Evolutionary conservation across 257 asterid genomes (phyloP).

Genomic region (Ilex asprella): DNA sequence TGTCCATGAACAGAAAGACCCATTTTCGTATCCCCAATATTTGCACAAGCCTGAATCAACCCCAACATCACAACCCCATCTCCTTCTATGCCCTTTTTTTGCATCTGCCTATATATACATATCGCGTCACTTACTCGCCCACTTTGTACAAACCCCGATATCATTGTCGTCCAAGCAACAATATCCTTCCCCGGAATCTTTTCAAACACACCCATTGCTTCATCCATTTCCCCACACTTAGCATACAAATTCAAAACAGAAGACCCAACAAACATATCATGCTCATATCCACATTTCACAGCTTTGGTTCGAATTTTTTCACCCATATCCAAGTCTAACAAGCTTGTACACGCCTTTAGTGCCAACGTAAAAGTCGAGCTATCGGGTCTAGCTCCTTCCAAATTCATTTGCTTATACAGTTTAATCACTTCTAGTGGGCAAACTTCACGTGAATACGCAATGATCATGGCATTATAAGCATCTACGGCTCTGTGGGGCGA

Average conservation of each 20-base stretch:
- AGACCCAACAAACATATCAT: slow-evolving; percentile 64
- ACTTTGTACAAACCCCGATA: slow-evolving; percentile 51
- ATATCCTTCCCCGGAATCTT: slow-evolving; percentile 48
- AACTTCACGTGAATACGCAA: slow-evolving; percentile 39
- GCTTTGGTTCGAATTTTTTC: slow-evolving; percentile 44
- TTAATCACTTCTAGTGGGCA: slow-evolving; percentile 28
- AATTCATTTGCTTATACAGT: slow-evolving; percentile 34
- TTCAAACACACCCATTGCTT: slow-evolving; percentile 48
- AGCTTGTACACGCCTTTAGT: slow-evolving; percentile 63
- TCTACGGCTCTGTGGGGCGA: slow-evolving; percentile 39
- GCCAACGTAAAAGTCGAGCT: slow-evolving; percentile 77
- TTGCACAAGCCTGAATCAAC: slow-evolving; percentile 55
- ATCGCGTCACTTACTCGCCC: slow-evolving; percentile 47
- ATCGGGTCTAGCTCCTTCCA: slow-evolving; percentile 47
- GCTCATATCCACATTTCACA: slow-evolving; percentile 41
- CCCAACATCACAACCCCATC: slow-evolving; percentile 63
- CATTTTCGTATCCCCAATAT: slow-evolving; percentile 35
- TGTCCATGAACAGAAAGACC: slow-evolving; percentile 66
- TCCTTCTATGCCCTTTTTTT: slow-evolving; percentile 46
- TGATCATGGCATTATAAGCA: slow-evolving; percentile 69
- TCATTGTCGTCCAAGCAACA: slow-evolving; percentile 70
- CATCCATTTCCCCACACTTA: slow-evolving; percentile 56
- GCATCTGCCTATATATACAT: slow-evolving; percentile 41
- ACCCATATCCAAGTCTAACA: slow-evolving; percentile 49
- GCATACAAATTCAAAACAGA: slow-evolving; percentile 54